Base-by-base conservation (phyloP, 2,329 filamentous ascomycete species). In the Sporothrix phasma region DNA sequence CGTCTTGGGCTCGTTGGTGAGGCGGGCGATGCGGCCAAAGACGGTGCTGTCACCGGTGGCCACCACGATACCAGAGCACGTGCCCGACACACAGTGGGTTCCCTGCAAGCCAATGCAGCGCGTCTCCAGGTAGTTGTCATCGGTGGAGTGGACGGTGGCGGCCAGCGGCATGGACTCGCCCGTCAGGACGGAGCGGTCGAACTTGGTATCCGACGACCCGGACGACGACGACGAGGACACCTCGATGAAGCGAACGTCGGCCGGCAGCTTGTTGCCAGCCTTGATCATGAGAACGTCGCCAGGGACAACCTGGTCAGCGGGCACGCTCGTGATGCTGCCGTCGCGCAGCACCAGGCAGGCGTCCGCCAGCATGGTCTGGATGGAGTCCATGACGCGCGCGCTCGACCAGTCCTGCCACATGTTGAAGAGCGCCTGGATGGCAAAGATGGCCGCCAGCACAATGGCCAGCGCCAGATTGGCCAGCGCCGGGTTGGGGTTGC, bases 361-460 rank as follows among this genome's bases (percentile, higher is more conserved):
- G 69, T 90, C 88, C 0, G 89, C 89, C n/a, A 92, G 79, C 88
- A 92, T 89, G 19, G 82, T 87, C 56, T 86, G 89, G 72, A 92
- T 92, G 0, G 87, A 90, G 19, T 85, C 83, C 89, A 92, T 92
- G 63, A 91, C 88, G 5, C 86, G 79, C 1, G 84, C 88, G 0
- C 87, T 88, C 2, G 88, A 90, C 83, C 88, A 92, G 72, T 92
- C 89, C 70, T 87, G 84, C 78, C 81, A 88, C 70, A 83, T 82
- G 70, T 86, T 86, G 75, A 91, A 92, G 2, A 78, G 82, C 17
- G 87, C 88, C 69, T 88, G 84, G 46, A 88, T 83, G 67, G 85
- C 74, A 70, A 87, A 92, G 7, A 92, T 88, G 5, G 84, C 81
- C 1, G 87, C 72, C 5, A 92, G 76, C 2, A 92, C 88, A 69